Evolutionary conservation across 2,329 filamentous ascomycete genomes (phyloP), one percentile per base, ranked within the genome.

Genomic region (Sordariomycetes sp.): DNA sequence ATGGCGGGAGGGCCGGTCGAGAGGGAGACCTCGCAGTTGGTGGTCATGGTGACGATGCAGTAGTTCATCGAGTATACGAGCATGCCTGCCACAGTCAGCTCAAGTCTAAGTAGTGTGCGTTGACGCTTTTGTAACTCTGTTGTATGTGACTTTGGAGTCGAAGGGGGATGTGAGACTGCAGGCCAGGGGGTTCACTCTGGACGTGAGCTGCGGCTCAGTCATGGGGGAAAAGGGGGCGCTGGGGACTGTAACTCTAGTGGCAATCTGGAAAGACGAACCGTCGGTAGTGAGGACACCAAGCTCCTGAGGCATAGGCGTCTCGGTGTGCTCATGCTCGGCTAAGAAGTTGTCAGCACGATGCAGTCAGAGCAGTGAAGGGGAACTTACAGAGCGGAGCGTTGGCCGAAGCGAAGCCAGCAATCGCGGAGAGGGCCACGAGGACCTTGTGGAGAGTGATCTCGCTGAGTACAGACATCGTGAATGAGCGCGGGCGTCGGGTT

Each of bases 11-110:
- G 41, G 27, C 38, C 48, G 26, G 46, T 54, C 18, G 53, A 52
- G 32, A 51, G 43, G 31, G 48, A 45, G 30, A 50, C 39, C 21
- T 46, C 40, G 45, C 58, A 62, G 34, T 48, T 41, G 21, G 57
- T 60, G 36, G 47, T 49, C 19, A 55, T 47, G 19, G 57, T 41
- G 32, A 60, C 38, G 40, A 48, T 51, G 49, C 58, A 61, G 35
- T 55, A 41, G 44, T 57, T 59, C 42, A 58, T 48, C 19, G 55
- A 50, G 41, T 55, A 54, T 28, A 60, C 40, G 20, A 54, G 34
- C 16, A 14, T 18, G 15, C 36, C 36, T 38, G 20, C 12, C 8
- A n/a, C n/a, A n/a, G n/a, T n/a, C n/a, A n/a, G n/a, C n/a, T n/a
- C n/a, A n/a, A n/a, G n/a, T n/a, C n/a, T n/a, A n/a, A n/a, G n/a